Evolutionary conservation across 2,329 filamentous ascomycete species (phyloP), one percentile per base, ranked within the genome.

Genomic region (Cladorrhinum sp.): DNA sequence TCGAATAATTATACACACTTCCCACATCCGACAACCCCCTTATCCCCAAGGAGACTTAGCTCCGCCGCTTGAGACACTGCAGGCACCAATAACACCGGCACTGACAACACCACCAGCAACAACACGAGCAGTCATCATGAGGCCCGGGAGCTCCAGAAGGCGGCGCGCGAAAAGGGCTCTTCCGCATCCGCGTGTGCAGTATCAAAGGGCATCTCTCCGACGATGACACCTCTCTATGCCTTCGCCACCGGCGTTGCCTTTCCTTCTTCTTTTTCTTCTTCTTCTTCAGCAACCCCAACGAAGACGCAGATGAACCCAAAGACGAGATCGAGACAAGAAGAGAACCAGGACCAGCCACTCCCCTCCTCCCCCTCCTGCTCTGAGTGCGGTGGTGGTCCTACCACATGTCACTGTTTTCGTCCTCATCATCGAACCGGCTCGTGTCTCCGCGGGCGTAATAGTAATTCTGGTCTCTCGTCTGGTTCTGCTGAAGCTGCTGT

Each of bases 321-420:
- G 42, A 18, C 16, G 42, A 46, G 42, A 36, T 9, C 33, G 33
- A 36, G 33, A 36, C 33, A 36, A 36, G 33, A 36, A 28, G 26
- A 28, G 26, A 9, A 28, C 26, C 26, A 28, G 8, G 33, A 16
- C 12, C 33, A 53, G 14, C 24, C 16, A 33, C 51, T 53, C 51
- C 30, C 14, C 7, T 16, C 33, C 8, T 36, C 23, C 51, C 18
- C 3, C 33, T 36, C 33, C 12, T 55, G 16, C 10, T 53, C 24
- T 46, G 5, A 18, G 8, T 46, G 10, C 26, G 24, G 39, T 57
- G 52, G 60, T 65, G 64, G 61, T 56, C 33, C 67, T 69, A 69
- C 67, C 66, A 69, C 67, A 67, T 67, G 26, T 68, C 64, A 59
- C 55, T 62, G 18, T 58, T 59, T 58, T 66, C 65, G 20, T 64